Evolutionary conservation across 2,329 filamentous ascomycete genomes (phyloP).

Genomic region (Sarocladium oryzae): DNA sequence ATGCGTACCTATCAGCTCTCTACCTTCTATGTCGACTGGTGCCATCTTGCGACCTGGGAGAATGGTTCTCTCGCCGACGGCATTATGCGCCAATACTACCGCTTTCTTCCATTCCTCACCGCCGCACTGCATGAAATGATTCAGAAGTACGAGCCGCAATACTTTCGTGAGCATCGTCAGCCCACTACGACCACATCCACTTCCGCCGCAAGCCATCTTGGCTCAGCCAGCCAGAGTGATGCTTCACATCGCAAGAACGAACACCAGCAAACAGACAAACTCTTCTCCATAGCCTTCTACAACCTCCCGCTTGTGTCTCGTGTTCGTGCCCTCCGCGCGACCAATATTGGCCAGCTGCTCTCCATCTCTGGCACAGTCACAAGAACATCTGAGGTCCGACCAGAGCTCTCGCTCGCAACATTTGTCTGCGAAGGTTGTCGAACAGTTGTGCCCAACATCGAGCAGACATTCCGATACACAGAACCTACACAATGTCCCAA

Average conservation of each 20-base stretch:
- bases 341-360: slow-evolving; percentile 84
- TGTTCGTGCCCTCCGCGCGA: slow-evolving; percentile 77
- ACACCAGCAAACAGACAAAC: slow-evolving; percentile 94
- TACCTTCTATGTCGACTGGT: slow-evolving; percentile 81
- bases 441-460: slow-evolving; percentile 78
- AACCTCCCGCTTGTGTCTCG: slow-evolving; percentile 84
- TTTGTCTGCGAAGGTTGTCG: slow-evolving; percentile 89
- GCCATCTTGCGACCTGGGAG: slow-evolving; percentile 70
- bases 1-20: slow-evolving; percentile 70
- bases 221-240: slow-evolving; percentile 57
- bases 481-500: slow-evolving; percentile 97
- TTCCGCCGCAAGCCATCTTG: slow-evolving; percentile 57
- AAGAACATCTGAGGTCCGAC: slow-evolving; percentile 91
- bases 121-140: slow-evolving; percentile 88
- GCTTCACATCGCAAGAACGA: slow-evolving; percentile 72
- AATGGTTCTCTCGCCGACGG: slow-evolving; percentile 79
- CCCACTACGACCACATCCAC: slow-evolving; percentile 59
- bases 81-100: slow-evolving; percentile 86
- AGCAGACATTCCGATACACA: slow-evolving; percentile 96
- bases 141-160: slow-evolving; percentile 86
- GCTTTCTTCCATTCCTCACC: slow-evolving; percentile 87
- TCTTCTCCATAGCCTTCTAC: slow-evolving; percentile 90
- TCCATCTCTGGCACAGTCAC: slow-evolving; percentile 97
- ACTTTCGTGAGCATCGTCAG: slow-evolving; percentile 89
- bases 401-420: slow-evolving; percentile 85